These are phyloP conservation scores for Cicer chorassanicum DNA, from an alignment of 306 rosid genomes.

Conservation along the genomic window DNA sequence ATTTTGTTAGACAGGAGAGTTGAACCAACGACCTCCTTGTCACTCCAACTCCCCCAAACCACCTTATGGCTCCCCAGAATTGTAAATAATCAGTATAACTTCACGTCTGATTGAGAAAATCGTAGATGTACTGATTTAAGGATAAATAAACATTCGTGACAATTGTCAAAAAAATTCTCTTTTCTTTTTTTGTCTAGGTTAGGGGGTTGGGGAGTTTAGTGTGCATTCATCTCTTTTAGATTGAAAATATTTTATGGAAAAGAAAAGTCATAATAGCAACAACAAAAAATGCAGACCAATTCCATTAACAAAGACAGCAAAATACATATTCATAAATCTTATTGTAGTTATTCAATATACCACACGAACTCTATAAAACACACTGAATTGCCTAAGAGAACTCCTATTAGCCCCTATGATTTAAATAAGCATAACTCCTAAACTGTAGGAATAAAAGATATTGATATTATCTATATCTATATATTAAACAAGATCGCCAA, in stretches of 20 bases:
- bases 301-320: conserved; percentile 15
- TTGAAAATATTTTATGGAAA: conserved; percentile 25
- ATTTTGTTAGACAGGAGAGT: too few species aligned
- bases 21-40: too few species aligned
- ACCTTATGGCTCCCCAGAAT: too few species aligned
- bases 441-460: not conserved
- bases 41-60: too few species aligned
- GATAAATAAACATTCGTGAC: conserved; percentile 13
- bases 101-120: conserved; percentile 16
- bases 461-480: not conserved
- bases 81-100: conserved; percentile 4
- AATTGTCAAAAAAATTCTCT: not conserved
- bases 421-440: not conserved
- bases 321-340: conserved; percentile 21
- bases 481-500: conserved; percentile 1
- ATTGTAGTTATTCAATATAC: conserved; percentile 19
- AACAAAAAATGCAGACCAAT: not conserved
- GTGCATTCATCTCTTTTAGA: not conserved
- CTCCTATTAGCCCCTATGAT: conserved; percentile 22
- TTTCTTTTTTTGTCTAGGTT: not conserved
- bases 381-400: not conserved
- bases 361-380: conserved; percentile 20
- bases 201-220: not conserved
- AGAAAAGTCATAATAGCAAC: conserved; percentile 3
- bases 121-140: not conserved